phyloP scores from a whole-genome alignment of 2,329 filamentous ascomycete genomes.

The Hypoxylon sp. region DNA sequence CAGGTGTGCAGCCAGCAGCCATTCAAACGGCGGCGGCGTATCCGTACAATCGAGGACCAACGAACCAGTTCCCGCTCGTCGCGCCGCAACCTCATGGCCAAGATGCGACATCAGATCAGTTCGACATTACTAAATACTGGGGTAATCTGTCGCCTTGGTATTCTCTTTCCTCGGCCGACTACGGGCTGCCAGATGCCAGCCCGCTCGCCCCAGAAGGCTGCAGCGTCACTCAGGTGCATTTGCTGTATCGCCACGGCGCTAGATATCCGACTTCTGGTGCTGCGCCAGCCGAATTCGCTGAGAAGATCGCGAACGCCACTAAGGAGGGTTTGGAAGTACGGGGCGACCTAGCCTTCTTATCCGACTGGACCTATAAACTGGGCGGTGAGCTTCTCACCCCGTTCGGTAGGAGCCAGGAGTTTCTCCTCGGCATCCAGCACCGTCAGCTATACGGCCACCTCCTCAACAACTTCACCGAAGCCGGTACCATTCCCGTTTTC shows the following conservation, averaged over 20 bases:
- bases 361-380: constrained; percentile 53
- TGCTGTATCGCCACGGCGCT: constrained; percentile 52
- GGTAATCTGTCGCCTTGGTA: constrained; percentile 54
- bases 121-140: constrained; percentile 52
- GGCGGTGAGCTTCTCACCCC: constrained; percentile 54
- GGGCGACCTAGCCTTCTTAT: constrained; percentile 49
- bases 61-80: constrained; percentile 51
- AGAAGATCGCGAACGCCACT: constrained; percentile 52
- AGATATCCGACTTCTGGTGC: constrained; percentile 51
- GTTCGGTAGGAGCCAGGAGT: constrained; percentile 57
- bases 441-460: constrained; percentile 58
- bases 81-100: constrained; percentile 47
- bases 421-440: constrained; percentile 56
- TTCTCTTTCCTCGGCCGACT: constrained; percentile 51
- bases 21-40: constrained; percentile 49
- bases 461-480: constrained; percentile 58
- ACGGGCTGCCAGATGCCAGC: constrained; percentile 49
- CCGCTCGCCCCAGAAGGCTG: constrained; percentile 50
- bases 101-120: constrained; percentile 37
- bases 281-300: constrained; percentile 49
- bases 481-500: constrained; percentile 56
- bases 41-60: constrained; percentile 47
- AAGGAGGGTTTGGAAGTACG: constrained; percentile 51
- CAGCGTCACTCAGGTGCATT: constrained; percentile 50
- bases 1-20: constrained; percentile 49